These are phyloP conservation scores for Blastobotrys serpentis DNA, from an alignment of 1,139 yeast species.

Conservation along the genomic window DNA sequence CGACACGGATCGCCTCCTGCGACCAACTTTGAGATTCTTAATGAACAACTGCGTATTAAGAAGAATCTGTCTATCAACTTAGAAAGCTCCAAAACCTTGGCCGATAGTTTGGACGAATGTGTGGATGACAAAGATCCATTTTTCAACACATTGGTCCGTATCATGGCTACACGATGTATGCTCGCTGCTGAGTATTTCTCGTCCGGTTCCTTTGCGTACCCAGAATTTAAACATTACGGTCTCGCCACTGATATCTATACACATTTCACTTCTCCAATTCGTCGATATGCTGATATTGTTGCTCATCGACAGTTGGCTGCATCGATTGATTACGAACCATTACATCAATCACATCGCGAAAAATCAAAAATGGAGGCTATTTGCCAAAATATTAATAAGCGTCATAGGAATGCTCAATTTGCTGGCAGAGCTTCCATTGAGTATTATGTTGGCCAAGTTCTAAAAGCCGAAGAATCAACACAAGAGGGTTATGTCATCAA, in stretches of 20 bases:
- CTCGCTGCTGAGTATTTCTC: constrained; percentile 98
- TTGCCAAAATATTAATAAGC: constrained; percentile 83
- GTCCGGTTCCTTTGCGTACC: constrained; percentile 85
- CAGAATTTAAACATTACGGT: constrained; percentile 97
- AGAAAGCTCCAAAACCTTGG: constrained; percentile 86
- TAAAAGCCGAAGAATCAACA: constrained; percentile 65
- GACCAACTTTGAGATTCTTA: constrained; percentile 82
- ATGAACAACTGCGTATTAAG: constrained; percentile 84
- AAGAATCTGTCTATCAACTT: constrained; percentile 70
- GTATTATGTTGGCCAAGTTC: constrained; percentile 96
- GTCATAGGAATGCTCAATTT: constrained; percentile 97
- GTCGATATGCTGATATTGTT: constrained; percentile 96
- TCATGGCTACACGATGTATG: constrained; percentile 99
- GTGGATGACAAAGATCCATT: constrained; percentile 79
- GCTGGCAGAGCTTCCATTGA: constrained; percentile 98
- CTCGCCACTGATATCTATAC: constrained; percentile 96
- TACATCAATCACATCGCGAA: constrained; percentile 81
- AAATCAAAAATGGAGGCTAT: constrained; percentile 86
- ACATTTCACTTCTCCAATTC: constrained; percentile 97
- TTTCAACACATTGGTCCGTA: constrained; percentile 89
- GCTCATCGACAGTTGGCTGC: constrained; percentile 98
- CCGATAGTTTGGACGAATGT: constrained; percentile 90
- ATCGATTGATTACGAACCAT: constrained; percentile 88
- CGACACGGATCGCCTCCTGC: constrained; percentile 97
- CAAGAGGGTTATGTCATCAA: constrained; percentile 93